A percentile compares a stretch with the other conserved stretches of the same genome.
phyloP scores from a whole-genome alignment of 805 yeast genomes.

The Wickerhamiella vanderwaltii region DNA sequence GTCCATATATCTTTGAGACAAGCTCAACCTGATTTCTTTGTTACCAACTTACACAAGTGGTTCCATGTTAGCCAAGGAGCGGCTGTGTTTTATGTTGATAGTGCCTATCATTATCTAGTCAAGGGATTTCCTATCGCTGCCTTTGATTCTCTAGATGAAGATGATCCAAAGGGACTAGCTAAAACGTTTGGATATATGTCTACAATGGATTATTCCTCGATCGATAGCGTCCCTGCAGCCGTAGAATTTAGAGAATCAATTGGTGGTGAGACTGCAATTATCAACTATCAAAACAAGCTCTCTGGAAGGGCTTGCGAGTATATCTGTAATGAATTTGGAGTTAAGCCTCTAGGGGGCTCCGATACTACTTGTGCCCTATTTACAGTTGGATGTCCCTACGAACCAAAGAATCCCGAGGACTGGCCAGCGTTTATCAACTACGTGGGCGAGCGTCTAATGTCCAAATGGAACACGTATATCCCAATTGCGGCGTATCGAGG shows the following conservation, averaged over 20 bases:
- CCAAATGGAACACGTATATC: conserved; percentile 35
- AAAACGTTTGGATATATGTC: conserved; percentile 42
- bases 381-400: conserved; percentile 32
- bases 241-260: conserved; percentile 43
- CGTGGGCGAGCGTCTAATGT: conserved; percentile 20
- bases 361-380: conserved; percentile 35
- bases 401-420: conserved; percentile 16
- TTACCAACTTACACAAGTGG: conserved; percentile 64
- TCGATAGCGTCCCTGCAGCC: conserved; percentile 37
- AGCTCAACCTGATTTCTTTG: conserved; percentile 46
- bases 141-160: conserved; percentile 16
- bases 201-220: conserved; percentile 37
- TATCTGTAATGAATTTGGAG: conserved; percentile 33
- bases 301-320: conserved; percentile 35
- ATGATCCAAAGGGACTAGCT: conserved; percentile 25
- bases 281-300: conserved; percentile 36
- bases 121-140: conserved; percentile 52
- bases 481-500: conserved; percentile 37
- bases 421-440: conserved; percentile 18
- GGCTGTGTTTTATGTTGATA: conserved; percentile 47
- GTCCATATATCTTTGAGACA: conserved; percentile 20
- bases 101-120: conserved; percentile 36
- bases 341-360: conserved; percentile 29
- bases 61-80: conserved; percentile 43
- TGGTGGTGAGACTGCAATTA: conserved; percentile 48